Conservation (phyloP, 2,329 filamentous ascomycete species). For the Fusarium humuli region DNA sequence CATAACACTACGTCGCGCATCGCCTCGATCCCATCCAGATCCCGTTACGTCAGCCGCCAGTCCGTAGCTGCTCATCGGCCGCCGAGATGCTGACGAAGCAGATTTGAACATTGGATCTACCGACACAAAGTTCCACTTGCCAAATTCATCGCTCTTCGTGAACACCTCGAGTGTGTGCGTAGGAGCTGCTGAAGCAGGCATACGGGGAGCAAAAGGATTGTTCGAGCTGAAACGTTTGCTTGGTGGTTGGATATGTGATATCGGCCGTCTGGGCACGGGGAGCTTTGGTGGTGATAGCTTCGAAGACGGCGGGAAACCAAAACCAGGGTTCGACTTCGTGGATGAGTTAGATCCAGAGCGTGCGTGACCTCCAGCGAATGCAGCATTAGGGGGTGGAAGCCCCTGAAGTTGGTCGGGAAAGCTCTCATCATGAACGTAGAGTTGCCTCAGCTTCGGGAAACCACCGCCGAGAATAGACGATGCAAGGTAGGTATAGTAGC, state of each 20-base stretch:
- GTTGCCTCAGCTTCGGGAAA: slow-evolving; percentile 77
- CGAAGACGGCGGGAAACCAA: slow-evolving; percentile 43
- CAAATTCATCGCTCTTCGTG: slow-evolving; percentile 68
- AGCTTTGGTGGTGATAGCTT: slow-evolving; percentile 42
- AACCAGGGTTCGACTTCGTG: slow-evolving; percentile 38
- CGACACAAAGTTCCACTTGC: slow-evolving; percentile 69
- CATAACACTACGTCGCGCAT: slow-evolving; percentile 66
- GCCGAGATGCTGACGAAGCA: slow-evolving; percentile 47
- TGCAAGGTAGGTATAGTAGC: slow-evolving; percentile 88
- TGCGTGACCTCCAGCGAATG: slow-evolving; percentile 47
- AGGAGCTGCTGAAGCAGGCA: slow-evolving; percentile 52
- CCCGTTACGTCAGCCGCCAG: slow-evolving; percentile 64
- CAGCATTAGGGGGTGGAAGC: slow-evolving; percentile 72
- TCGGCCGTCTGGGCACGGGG: slow-evolving; percentile 44
- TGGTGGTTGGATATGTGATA: slow-evolving; percentile 46
- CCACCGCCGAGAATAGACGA: slow-evolving; percentile 81
- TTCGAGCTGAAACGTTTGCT: slow-evolving; percentile 68
- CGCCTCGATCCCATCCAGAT: slow-evolving; percentile 63
- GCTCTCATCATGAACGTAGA: slow-evolving; percentile 87
- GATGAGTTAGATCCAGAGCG: slow-evolving; percentile 52
- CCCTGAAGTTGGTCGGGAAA: slow-evolving; percentile 84
- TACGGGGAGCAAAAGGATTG: slow-evolving; percentile 64
- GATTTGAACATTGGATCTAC: slow-evolving; percentile 53
- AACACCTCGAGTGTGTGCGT: slow-evolving; percentile 70
- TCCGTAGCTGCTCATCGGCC: slow-evolving; percentile 68